Evolutionary conservation across 2,329 filamentous ascomycete species (phyloP).

Genomic region (Zymoseptoria ardabiliae): DNA sequence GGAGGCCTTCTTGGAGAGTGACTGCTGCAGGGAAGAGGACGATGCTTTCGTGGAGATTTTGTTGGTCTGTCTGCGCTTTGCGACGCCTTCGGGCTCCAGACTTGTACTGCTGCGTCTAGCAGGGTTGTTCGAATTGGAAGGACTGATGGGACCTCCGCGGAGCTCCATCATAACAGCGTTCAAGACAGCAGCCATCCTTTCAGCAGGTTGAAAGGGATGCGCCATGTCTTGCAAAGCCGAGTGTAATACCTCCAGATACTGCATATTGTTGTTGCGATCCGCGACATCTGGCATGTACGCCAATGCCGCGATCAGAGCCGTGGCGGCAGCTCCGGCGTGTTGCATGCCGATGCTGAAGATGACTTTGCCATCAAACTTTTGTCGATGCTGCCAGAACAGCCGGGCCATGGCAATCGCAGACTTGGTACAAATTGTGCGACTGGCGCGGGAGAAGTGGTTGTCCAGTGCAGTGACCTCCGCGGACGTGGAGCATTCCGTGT

Average conservation of each 20-base stretch:
- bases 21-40: background rate
- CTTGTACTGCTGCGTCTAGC: conserved; percentile 14
- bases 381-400: conserved; percentile 22
- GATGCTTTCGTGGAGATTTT: background rate
- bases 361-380: conserved; percentile 20
- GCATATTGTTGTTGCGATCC: conserved; percentile 21
- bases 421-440: conserved; percentile 21
- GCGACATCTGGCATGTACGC: conserved; percentile 19
- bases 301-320: conserved; percentile 21
- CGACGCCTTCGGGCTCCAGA: conserved; percentile 9
- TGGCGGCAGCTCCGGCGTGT: conserved; percentile 21
- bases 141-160: conserved; percentile 19
- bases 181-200: conserved; percentile 19
- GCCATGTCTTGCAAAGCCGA: conserved; percentile 20
- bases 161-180: conserved; percentile 21
- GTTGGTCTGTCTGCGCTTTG: conserved; percentile 18
- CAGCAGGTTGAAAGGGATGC: conserved; percentile 19
- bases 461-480: conserved; percentile 19
- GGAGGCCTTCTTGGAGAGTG: background rate
- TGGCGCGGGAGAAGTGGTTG: conserved; percentile 20
- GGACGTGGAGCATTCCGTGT: conserved; percentile 6
- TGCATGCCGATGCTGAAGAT: conserved; percentile 23
- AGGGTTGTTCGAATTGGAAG: conserved; percentile 8
- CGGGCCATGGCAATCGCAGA: conserved; percentile 19
- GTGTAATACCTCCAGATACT: conserved; percentile 22